Conservation (phyloP, 176 grass and related monocot species). For the Eragrostis nindensis region DNA sequence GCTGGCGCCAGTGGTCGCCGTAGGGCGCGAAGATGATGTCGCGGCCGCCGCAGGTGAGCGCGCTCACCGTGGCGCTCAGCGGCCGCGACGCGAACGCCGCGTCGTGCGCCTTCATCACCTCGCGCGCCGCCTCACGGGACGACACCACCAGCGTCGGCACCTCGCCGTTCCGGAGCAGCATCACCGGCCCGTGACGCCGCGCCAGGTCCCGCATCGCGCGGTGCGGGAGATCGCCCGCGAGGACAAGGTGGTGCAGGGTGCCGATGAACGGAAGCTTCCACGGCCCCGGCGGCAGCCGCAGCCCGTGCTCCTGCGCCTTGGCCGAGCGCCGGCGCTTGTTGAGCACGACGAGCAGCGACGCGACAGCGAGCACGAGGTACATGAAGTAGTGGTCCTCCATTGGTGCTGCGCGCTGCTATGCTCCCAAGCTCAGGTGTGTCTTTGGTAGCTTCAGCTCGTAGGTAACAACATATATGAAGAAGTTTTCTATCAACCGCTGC, state of each 20-base stretch:
- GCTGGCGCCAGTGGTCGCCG: constrained; percentile 67
- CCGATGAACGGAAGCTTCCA: constrained; percentile 55
- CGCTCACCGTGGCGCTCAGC: constrained; percentile 41
- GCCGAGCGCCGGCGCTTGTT: neutral
- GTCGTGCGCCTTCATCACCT: constrained; percentile 67
- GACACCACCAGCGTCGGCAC: constrained; percentile 54
- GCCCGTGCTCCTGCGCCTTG: neutral
- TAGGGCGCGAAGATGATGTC: constrained; percentile 71
- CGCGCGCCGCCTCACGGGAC: constrained; percentile 54
- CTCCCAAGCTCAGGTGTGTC: neutral
- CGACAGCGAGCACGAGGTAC: constrained; percentile 17
- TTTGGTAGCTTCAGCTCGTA: neutral
- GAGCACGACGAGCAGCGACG: constrained; percentile 20
- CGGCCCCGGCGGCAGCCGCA: constrained; percentile 46
- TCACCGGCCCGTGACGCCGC: constrained; percentile 44
- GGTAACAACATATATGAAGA: neutral
- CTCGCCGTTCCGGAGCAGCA: constrained; percentile 69
- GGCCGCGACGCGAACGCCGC: constrained; percentile 51
- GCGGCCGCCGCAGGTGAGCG: constrained; percentile 33
- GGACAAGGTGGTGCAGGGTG: constrained; percentile 68
- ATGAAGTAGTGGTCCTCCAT: neutral
- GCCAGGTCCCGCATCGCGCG: constrained; percentile 47
- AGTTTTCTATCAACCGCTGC: neutral
- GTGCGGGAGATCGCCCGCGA: constrained; percentile 46
- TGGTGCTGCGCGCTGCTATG: neutral